phyloP scores from a whole-genome alignment of 176 grass and related monocot species.

The Areca catechu region DNA sequence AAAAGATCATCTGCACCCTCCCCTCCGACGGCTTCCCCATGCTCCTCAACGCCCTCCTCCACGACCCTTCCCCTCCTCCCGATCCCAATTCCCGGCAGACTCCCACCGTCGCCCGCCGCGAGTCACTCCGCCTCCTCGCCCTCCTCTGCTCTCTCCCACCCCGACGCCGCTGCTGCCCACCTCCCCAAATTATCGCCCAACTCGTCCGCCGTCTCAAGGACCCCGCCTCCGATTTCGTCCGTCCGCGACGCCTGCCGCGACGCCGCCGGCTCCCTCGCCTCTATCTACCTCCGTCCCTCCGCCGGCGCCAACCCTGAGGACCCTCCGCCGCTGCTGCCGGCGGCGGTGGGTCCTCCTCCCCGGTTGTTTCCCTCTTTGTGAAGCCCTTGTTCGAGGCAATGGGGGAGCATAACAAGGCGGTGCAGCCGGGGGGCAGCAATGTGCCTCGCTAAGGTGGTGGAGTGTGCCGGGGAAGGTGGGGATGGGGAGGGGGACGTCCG shows the following conservation, averaged over 20 bases:
- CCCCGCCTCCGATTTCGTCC: slow-evolving; percentile 66
- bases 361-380: slow-evolving; percentile 54
- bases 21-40: slow-evolving; percentile 71
- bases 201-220: slow-evolving; percentile 70
- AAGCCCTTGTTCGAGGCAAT: slow-evolving; percentile 89
- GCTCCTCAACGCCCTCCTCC: slow-evolving; percentile 59
- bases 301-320: not conserved
- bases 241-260: slow-evolving; percentile 83
- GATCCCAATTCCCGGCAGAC: slow-evolving; percentile 32
- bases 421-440: slow-evolving; percentile 74
- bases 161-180: slow-evolving; percentile 42
- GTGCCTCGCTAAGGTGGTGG: slow-evolving; percentile 75
- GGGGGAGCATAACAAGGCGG: slow-evolving; percentile 82
- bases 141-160: slow-evolving; percentile 57
- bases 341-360: not conserved
- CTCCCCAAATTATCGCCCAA: slow-evolving; percentile 62
- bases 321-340: not conserved
- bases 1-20: slow-evolving; percentile 63
- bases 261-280: slow-evolving; percentile 43
- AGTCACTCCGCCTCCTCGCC: slow-evolving; percentile 60
- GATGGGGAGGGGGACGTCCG: slow-evolving; percentile 2
- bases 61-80: slow-evolving; percentile 33
- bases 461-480: slow-evolving; percentile 38
- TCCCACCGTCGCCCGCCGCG: slow-evolving; percentile 36
- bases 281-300: slow-evolving; percentile 50